These are phyloP conservation scores for Cercophora newfieldiana DNA, from an alignment of 495 filamentous ascomycete species.

Conservation along the genomic window DNA sequence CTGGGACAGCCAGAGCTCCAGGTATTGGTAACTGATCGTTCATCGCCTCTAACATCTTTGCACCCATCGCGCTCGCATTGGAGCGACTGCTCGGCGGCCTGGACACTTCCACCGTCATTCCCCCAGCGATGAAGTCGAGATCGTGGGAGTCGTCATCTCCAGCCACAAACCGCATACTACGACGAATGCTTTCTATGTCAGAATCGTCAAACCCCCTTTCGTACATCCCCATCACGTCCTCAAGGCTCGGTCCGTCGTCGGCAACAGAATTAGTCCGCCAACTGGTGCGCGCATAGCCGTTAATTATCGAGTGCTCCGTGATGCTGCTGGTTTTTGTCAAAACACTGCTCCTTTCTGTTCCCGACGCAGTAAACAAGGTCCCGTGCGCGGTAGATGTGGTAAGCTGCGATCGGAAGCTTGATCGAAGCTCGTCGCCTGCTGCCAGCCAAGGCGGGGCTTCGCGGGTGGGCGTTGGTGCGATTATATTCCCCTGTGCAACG, in stretches of 20 bases:
- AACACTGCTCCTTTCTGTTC: constrained; percentile 81
- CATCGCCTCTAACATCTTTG: constrained; percentile 47
- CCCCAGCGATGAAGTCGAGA: constrained; percentile 25
- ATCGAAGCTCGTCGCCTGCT: constrained; percentile 58
- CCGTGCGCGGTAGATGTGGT: constrained; percentile 70
- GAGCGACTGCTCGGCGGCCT: constrained; percentile 35
- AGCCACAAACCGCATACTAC: constrained; percentile 33
- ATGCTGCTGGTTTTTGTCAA: constrained; percentile 77
- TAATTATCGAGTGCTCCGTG: constrained; percentile 54
- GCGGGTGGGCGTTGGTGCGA: constrained; percentile 27
- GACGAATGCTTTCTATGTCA: constrained; percentile 39
- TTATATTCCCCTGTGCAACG: constrained; percentile 21
- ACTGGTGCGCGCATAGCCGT: constrained; percentile 48
- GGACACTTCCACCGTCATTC: constrained; percentile 21
- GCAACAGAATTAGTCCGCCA: constrained; percentile 53
- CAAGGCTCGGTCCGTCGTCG: constrained; percentile 77
- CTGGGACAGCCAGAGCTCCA: constrained; percentile 23
- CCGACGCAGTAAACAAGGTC: constrained; percentile 68
- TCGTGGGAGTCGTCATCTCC: constrained; percentile 38
- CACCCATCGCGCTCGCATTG: constrained; percentile 37
- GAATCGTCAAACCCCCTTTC: constrained; percentile 75
- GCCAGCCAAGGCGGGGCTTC: constrained; percentile 46
- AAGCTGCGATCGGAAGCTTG: constrained; percentile 67
- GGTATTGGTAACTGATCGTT: constrained; percentile 39
- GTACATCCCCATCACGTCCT: constrained; percentile 94